Conservation (phyloP, 2,329 filamentous ascomycete genomes). For the Neoarthrinium moseri region DNA sequence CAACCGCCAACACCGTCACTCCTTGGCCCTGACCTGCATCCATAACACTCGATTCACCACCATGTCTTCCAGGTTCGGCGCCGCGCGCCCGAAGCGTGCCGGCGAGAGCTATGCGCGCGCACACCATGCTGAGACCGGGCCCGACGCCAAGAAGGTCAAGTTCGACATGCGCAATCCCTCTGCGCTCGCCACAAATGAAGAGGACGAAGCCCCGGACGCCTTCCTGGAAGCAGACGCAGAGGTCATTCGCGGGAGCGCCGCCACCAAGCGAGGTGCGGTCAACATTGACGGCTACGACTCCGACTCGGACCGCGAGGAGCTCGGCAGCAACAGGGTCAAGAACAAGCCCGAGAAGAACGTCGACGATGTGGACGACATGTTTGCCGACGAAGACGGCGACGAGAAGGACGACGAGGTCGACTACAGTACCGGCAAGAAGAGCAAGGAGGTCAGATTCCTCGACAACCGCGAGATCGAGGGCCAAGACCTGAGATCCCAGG, state of each 20-base stretch:
- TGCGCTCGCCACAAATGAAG: slow-evolving; percentile 74
- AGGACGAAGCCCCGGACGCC: slow-evolving; percentile 49
- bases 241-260: slow-evolving; percentile 77
- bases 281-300: slow-evolving; percentile 97
- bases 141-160: slow-evolving; percentile 72
- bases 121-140: slow-evolving; percentile 59
- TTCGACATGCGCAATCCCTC: slow-evolving; percentile 96
- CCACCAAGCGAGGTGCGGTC: slow-evolving; percentile 87
- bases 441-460: slow-evolving; percentile 60
- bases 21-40: background rate
- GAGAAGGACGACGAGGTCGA: slow-evolving; percentile 53
- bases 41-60: no score
- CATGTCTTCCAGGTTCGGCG: slow-evolving; percentile 60
- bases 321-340: slow-evolving; percentile 29
- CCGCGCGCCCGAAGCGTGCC: slow-evolving; percentile 77
- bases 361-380: slow-evolving; percentile 81
- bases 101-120: slow-evolving; percentile 78
- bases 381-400: slow-evolving; percentile 64
- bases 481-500: slow-evolving; percentile 71
- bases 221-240: slow-evolving; percentile 90
- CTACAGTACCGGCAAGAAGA: slow-evolving; percentile 54
- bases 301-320: slow-evolving; percentile 80
- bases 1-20: background rate
- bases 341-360: slow-evolving; percentile 37
- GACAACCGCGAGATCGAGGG: slow-evolving; percentile 70